A percentile compares a stretch with the other conserved stretches of the same genome.
Evolutionary conservation across 2,329 filamentous ascomycete genomes (phyloP).

Genomic region (Penicillium sp.): DNA sequence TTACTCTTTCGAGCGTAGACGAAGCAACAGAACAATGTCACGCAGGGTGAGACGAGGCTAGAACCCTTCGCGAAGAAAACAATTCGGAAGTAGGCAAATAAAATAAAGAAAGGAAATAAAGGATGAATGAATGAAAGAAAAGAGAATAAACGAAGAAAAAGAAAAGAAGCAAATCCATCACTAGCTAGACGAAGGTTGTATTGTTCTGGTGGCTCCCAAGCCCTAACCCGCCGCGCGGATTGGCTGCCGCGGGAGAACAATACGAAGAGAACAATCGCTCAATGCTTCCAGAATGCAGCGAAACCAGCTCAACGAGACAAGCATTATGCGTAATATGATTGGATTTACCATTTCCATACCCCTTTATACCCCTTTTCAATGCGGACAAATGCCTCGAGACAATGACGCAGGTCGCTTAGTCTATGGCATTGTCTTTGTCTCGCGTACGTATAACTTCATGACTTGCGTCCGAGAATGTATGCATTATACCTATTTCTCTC

Average conservation of each 20-base stretch:
- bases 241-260: constrained; percentile 11
- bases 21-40: not conserved
- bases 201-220: constrained; percentile 13
- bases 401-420: not conserved
- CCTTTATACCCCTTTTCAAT: not conserved
- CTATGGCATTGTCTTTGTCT: not conserved
- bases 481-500: not conserved
- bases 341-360: not conserved
- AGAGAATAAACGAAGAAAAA: not conserved
- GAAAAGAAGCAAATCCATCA: not conserved
- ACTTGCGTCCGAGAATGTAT: not conserved
- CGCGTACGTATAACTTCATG: not conserved
- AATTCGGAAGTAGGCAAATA: not conserved
- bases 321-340: not conserved
- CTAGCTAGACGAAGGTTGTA: constrained; percentile 5
- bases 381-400: not conserved
- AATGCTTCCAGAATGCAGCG: not conserved
- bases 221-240: constrained; percentile 9
- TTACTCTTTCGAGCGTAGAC: not conserved
- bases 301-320: not conserved
- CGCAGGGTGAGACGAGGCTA: not conserved
- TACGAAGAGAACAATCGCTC: constrained; percentile 8
- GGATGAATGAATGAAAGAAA: not conserved
- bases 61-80: not conserved
- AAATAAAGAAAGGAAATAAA: not conserved